A percentile compares a stretch with the other conserved stretches of the same genome.
Evolutionary conservation across 305 asterid species (phyloP).

Genomic region (Fraxinus sp.): DNA sequence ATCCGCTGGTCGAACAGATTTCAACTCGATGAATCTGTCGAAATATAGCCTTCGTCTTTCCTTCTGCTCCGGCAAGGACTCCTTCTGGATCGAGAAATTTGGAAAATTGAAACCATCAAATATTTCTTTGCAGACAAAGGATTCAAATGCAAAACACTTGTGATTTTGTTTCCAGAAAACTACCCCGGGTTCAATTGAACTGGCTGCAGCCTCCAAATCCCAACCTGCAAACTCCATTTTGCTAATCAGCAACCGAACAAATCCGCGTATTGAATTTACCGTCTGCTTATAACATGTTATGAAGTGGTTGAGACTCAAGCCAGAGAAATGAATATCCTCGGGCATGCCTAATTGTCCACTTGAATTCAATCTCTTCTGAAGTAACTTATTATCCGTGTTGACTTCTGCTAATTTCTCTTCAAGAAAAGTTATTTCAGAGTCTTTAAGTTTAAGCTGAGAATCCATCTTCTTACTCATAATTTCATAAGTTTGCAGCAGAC

Average conservation of each 20-base stretch:
- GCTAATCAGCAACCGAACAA: conserved; percentile 36
- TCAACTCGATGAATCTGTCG: conserved; percentile 46
- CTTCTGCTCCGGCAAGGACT: conserved; percentile 16
- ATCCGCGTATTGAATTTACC: conserved; percentile 32
- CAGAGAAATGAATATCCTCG: conserved; percentile 32
- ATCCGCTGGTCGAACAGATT: conserved; percentile 40
- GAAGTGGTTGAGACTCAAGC: conserved; percentile 44
- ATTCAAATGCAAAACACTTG: conserved; percentile 52
- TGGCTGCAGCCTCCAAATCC: conserved; percentile 49
- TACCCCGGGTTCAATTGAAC: conserved; percentile 42
- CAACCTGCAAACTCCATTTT: conserved; percentile 51
- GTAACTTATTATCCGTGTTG: conserved; percentile 35
- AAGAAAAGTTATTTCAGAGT: conserved; percentile 50
- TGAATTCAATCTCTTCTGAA: conserved; percentile 50
- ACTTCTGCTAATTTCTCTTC: conserved; percentile 52
- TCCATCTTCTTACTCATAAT: conserved; percentile 49
- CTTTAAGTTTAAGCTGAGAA: conserved; percentile 56
- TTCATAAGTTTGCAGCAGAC: conserved; percentile 45
- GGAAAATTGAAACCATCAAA: conserved; percentile 43
- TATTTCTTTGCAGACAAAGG: conserved; percentile 47
- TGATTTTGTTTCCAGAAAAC: conserved; percentile 45
- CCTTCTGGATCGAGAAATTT: conserved; percentile 25
- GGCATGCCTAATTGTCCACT: conserved; percentile 38
- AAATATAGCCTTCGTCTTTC: conserved; percentile 26
- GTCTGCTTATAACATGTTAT: conserved; percentile 34